A percentile compares a stretch with the other conserved stretches of the same genome.
Conservation (phyloP, 345 rosid species). For the Eucalyptus brandiana region DNA sequence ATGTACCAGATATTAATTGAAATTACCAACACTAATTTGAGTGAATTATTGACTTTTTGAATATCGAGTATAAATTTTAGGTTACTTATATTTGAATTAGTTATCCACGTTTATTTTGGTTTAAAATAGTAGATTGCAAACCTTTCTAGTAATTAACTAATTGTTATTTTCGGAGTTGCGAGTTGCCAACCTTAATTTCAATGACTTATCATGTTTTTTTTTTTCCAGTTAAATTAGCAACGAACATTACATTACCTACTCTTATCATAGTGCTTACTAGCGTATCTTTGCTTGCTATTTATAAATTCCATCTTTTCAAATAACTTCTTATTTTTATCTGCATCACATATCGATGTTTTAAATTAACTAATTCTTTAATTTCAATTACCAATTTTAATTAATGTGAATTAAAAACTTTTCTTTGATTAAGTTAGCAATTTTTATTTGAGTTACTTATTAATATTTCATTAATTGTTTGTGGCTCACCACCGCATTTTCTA, state of each 20-base stretch:
- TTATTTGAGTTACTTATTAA: neutral
- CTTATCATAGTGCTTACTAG: neutral
- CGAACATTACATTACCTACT: neutral
- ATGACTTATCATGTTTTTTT: neutral
- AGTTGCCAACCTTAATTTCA: neutral
- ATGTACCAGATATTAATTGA: neutral
- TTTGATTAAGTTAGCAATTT: neutral
- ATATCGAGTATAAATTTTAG: neutral
- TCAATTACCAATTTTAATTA: neutral
- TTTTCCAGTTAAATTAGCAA: neutral
- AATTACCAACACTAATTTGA: neutral
- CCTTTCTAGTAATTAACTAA: neutral
- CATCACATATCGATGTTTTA: neutral
- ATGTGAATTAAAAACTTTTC: neutral
- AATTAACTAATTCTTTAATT: neutral
- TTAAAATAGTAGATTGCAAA: neutral
- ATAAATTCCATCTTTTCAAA: neutral
- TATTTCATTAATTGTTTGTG: neutral
- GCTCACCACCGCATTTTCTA: neutral
- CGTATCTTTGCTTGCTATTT: neutral
- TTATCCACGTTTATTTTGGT: neutral
- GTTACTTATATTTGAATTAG: neutral
- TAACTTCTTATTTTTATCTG: neutral
- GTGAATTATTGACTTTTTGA: neutral
- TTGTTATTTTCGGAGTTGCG: accelerated